Conservation (phyloP, 202 grass and related monocot genomes). For the Brachypodium distachyon region DNA sequence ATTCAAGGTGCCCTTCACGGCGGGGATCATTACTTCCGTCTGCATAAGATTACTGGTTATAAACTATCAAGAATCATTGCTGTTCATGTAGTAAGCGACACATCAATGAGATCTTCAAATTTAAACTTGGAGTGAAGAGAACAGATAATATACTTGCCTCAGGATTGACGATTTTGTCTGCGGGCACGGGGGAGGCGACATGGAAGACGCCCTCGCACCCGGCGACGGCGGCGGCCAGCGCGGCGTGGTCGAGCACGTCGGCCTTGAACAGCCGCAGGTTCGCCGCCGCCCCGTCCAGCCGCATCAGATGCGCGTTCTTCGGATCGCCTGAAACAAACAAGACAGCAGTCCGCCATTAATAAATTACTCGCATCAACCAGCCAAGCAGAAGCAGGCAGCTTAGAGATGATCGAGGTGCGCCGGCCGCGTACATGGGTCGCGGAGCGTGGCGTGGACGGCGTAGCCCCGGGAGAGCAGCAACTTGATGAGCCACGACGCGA, state of each 20-base stretch:
- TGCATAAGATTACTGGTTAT: neutral
- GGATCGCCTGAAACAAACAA: neutral
- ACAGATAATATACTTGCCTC: slow-evolving; percentile 24
- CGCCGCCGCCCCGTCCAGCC: neutral
- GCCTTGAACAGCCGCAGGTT: slow-evolving; percentile 28
- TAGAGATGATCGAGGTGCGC: no score
- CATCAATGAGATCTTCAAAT: neutral
- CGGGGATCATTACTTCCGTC: slow-evolving; percentile 21
- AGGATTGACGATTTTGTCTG: neutral
- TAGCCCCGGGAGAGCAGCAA: slow-evolving; percentile 22
- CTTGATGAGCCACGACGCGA: slow-evolving; percentile 7
- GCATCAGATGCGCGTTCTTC: slow-evolving; percentile 14
- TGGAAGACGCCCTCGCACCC: slow-evolving; percentile 27
- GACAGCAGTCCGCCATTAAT: no score
- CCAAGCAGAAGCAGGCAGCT: no score
- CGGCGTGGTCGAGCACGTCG: slow-evolving; percentile 3
- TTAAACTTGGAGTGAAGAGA: no score
- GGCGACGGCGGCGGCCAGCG: neutral
- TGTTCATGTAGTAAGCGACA: neutral
- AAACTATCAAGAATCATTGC: neutral
- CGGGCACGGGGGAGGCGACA: slow-evolving; percentile 16
- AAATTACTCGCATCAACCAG: no score
- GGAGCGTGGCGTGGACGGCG: slow-evolving; percentile 22
- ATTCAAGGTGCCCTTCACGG: slow-evolving; percentile 27
- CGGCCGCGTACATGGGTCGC: slow-evolving; percentile 3